Percentiles rank a stretch among this genome's conserved stretches.
phyloP scores from a whole-genome alignment of 768 basidiomycete genomes.

The Nevesoporus exiguus region DNA sequence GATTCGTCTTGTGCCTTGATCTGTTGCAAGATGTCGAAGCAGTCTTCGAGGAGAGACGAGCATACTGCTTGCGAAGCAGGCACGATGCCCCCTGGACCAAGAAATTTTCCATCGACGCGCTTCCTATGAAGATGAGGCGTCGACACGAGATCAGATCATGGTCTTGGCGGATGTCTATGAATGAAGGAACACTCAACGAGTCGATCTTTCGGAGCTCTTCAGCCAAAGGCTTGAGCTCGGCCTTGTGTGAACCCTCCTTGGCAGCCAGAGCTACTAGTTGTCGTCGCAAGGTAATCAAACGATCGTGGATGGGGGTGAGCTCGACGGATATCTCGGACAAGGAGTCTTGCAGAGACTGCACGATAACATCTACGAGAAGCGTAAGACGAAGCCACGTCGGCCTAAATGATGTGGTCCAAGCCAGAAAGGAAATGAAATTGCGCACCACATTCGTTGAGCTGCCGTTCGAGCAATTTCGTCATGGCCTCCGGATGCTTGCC shows the following conservation, averaged over 20 bases:
- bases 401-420: not conserved
- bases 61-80: constrained; percentile 91
- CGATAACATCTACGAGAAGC: constrained; percentile 57
- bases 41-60: constrained; percentile 90
- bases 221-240: constrained; percentile 83
- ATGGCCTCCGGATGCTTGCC: constrained; percentile 84
- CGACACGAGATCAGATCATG: not conserved
- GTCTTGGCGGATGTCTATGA: constrained; percentile 19
- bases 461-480: constrained; percentile 84
- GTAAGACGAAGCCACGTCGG: not conserved
- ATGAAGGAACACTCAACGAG: constrained; percentile 69
- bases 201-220: constrained; percentile 96
- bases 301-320: constrained; percentile 87
- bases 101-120: constrained; percentile 94
- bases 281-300: constrained; percentile 81
- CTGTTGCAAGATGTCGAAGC: constrained; percentile 93
- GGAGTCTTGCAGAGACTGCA: constrained; percentile 76
- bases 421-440: constrained; percentile 16
- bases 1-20: constrained; percentile 92
- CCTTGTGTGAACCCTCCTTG: constrained; percentile 79
- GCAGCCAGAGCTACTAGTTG: constrained; percentile 86
- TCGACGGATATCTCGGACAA: constrained; percentile 86
- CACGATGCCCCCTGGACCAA: constrained; percentile 85
- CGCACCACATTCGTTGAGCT: constrained; percentile 90
- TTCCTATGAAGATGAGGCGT: constrained; percentile 45